These are phyloP conservation scores for Plantago coronopus DNA, from an alignment of 305 asterid genomes.

Conservation along the genomic window DNA sequence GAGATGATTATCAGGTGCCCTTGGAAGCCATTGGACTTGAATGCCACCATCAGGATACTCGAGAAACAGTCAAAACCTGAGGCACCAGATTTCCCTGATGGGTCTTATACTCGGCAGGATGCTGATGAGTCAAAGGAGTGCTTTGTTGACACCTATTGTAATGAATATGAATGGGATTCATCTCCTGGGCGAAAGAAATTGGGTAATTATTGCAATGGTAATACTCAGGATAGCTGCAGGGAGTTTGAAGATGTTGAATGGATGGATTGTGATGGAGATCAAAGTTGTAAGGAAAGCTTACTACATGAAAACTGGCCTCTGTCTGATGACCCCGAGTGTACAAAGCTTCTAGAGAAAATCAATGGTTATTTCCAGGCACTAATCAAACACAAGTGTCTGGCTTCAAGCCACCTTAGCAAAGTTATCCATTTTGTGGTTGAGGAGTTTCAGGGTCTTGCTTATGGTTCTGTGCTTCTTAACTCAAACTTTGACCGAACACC, in stretches of 20 bases:
- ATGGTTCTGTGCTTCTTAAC: slow-evolving; percentile 64
- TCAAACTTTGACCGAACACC: slow-evolving; percentile 69
- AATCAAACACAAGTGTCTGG: slow-evolving; percentile 60
- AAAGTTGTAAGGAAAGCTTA: slow-evolving; percentile 41
- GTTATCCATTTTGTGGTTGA: slow-evolving; percentile 84
- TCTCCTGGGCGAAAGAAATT: slow-evolving; percentile 46
- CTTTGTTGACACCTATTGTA: slow-evolving; percentile 56
- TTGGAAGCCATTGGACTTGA: slow-evolving; percentile 82
- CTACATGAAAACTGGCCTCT: slow-evolving; percentile 62
- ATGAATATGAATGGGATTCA: slow-evolving; percentile 57
- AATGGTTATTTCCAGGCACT: slow-evolving; percentile 57
- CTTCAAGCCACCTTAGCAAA: slow-evolving; percentile 79
- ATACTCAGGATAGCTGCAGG: slow-evolving; percentile 32
- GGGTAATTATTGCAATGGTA: slow-evolving; percentile 35
- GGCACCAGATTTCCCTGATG: slow-evolving; percentile 42
- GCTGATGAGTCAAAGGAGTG: slow-evolving; percentile 50
- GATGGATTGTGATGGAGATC: slow-evolving; percentile 84
- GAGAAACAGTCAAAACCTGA: slow-evolving; percentile 44
- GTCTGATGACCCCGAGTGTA: slow-evolving; percentile 80
- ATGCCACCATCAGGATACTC: slow-evolving; percentile 49
- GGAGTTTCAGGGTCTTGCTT: slow-evolving; percentile 69
- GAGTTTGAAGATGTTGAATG: slow-evolving; percentile 66
- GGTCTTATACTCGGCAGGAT: slow-evolving; percentile 35
- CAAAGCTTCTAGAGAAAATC: slow-evolving; percentile 76
- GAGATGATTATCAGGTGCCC: slow-evolving; percentile 75